Base-by-base conservation (phyloP, 345 rosid species). In the Camelina hispida region DNA sequence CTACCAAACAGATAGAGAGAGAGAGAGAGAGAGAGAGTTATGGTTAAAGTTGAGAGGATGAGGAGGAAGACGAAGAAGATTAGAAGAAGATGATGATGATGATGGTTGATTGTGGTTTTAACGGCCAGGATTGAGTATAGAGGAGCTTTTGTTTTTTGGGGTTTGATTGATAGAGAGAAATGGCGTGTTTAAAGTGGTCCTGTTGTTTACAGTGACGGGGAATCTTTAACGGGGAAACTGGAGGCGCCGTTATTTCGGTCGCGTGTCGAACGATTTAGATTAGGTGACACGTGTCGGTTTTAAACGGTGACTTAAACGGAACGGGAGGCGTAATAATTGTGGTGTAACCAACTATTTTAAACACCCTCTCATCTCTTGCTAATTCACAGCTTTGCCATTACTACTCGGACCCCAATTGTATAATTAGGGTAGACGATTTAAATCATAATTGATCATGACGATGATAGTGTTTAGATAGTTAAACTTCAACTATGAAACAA, bases 241-340 rank as follows among this genome's bases (percentile, higher is more conserved):
- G 90, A 88, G 96, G 94, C 96, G 91, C 93, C 94, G 91, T 90
- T 88, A 73, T 73, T 16, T 4, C 12, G 55, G 59, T 55, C 4
- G 30, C 1, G 16, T 53, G 20, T 7, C 1, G 5, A 2, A 28
- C 12, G 7, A 4, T 37, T 37, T 4, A 6, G 3, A 11, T 60
- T 2, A 18, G 30, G 2, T 51, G 14, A 18, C 56, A 51, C 56
- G 56, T 51, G 56, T 51, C 30, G 56, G 56, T 51, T 51, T 10
- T 51, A 20, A 0, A 18, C 80, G 80, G 77, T 78, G 77, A 65
- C 43, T 66, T 66, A 78, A 40, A 71, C 77, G 72, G 77, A 61
- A 71, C 81, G 73, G 81, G 73, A 52, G 72, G 66, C 30, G 65
- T 69, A 68, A 75, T 68, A 52, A 32, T 68, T 75, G 75, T 69